Base-by-base conservation (phyloP, 441 rosid genomes). In the Pelargonium cotyledonis region DNA sequence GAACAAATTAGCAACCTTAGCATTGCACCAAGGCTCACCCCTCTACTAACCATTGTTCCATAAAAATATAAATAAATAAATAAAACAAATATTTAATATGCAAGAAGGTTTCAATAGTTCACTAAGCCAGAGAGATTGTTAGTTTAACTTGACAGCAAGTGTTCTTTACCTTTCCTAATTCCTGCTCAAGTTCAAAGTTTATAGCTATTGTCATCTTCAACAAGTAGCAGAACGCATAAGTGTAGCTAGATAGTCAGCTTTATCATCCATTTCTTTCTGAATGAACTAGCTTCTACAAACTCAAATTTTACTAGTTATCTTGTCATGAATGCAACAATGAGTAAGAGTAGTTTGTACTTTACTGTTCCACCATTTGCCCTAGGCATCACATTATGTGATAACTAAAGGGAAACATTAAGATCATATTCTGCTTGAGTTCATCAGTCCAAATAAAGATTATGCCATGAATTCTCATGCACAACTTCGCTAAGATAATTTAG, bases 401-500 rank as follows among this genome's bases (percentile, higher is more conserved):
- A 60, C 23, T 21, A 21, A 2, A 60, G 35, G 35, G 63, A 60
- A 23, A 60, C 63, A 21, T 19, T 8, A 60, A 60, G n/a, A 60
- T 21, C 31, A 57, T 23, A 60, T 60, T 60, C 63, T 10, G 23
- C 23, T 2, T 21, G 31, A 21, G 63, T 10, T 60, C 35, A 23
- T 60, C n/a, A 60, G 6, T 9, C 63, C 35, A 60, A 19, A 60
- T 11, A 21, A 60, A 60, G 6, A 60, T 60, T 23, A 60, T 60
- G 38, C n/a, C 63, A 60, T 16, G 23, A 67, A 15, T 31, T 65
- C 55, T 44, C 68, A 72, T 44, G 63, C 35, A 64, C 51, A 43
- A 44, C 31, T 66, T 21, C 4, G 62, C 70, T 10, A 76, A 58
- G 63, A 47, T 61, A 71, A 53, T 51, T 76, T 21, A 72, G 62